Conservation (phyloP, 495 filamentous ascomycete species). For the Alectoria sarmentosa region DNA sequence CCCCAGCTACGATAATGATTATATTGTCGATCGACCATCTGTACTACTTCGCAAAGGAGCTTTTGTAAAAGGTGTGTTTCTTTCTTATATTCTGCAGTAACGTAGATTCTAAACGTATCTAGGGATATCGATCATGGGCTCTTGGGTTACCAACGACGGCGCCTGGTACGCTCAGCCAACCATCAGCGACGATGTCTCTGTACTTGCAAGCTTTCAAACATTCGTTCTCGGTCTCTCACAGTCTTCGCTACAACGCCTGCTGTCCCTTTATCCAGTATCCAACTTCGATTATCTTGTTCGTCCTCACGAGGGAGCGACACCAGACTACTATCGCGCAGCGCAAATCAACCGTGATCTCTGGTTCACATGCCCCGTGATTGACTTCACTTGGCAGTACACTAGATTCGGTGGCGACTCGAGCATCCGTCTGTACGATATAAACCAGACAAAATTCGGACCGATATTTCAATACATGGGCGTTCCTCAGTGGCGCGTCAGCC, state of each 20-base stretch:
- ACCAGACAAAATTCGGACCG: conserved; percentile 37
- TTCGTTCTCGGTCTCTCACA: conserved; percentile 27
- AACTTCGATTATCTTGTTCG: conserved; percentile 33
- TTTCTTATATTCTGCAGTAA: conserved; percentile 1
- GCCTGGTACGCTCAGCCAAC: conserved; percentile 30
- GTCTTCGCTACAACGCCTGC: conserved; percentile 24
- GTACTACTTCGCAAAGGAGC: conserved; percentile 31
- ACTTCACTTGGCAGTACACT: conserved; percentile 34
- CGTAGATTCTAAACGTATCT: conserved; percentile 20
- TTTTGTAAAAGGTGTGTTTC: conserved; percentile 29
- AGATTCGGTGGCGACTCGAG: conserved; percentile 26
- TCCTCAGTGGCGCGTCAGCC: conserved; percentile 35
- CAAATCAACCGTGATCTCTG: conserved; percentile 41
- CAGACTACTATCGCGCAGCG: conserved; percentile 39
- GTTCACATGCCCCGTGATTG: conserved; percentile 38
- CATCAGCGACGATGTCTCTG: conserved; percentile 27
- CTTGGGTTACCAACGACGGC: conserved; percentile 32
- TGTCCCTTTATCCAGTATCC: conserved; percentile 33
- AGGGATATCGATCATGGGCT: conserved; percentile 31
- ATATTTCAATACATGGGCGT: conserved; percentile 29
- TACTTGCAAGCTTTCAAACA: conserved; percentile 27
- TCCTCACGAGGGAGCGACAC: conserved; percentile 21
- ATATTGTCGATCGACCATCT: conserved; percentile 35
- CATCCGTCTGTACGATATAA: conserved; percentile 37
- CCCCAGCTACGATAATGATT: conserved; percentile 37